Base-by-base conservation (phyloP, 148 eudicot genomes). In the Rhododendron ferrugineum region DNA sequence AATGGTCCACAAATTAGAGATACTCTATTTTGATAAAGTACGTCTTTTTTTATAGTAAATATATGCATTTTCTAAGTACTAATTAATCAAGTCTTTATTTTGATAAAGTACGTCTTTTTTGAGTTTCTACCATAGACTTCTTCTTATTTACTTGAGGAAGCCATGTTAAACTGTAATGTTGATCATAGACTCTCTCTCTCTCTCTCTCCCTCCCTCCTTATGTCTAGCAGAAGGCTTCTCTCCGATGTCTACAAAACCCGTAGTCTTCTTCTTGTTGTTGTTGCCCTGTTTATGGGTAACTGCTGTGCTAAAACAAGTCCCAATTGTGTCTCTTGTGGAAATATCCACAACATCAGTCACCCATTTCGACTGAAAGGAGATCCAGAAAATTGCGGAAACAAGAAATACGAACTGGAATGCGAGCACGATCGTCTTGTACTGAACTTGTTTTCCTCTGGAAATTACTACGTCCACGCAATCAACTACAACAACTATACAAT, bases 361-460 rank as follows among this genome's bases (percentile, higher is more conserved):
- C 83, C 83, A 6, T 81, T 81, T 54, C 83, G 66, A 34, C 0
- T 81, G 66, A 28, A 7, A 81, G 83, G 28, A 20, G 66, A 80
- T 3, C 68, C 68, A 16, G 2, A 15, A 15, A 36, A 52, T 46
- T 80, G 83, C 7, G 70, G 83, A 15, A 4, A 54, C 16, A 7
- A 28, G 23, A 16, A 80, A 0, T 32, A 76, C 70, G 75, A 84
- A 54, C 75, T 88, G 2, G 58, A 78, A 36, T 88, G 90, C 54
- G 82, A 60, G 50, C 70, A 81, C 54, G 84, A 88, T 44, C 83
- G 68, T 13, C 76, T n/a, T 11, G 26, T 76, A 0, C 20, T 80
- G 5, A n/a, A 54, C 50, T 74, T 74, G n/a, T 56, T 32, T 49
- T 49, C 54, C 54, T 49, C 54, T 49, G 54, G 3, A 47, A 84